Evolutionary conservation across 2,329 filamentous ascomycete species (phyloP).

Genomic region (Thermoascus crustaceus): DNA sequence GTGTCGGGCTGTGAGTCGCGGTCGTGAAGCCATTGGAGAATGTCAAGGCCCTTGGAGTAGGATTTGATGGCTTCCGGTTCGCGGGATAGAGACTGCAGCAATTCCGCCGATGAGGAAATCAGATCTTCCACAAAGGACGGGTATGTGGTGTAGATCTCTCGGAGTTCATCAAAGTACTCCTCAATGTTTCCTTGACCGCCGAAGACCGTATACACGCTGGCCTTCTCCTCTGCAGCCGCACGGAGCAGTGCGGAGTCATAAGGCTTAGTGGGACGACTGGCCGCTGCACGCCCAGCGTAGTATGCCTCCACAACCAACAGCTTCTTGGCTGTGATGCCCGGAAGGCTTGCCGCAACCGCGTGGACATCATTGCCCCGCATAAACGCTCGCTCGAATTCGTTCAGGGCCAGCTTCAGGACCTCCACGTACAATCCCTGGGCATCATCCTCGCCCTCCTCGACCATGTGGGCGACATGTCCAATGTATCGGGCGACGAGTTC

Average conservation of each 20-base stretch:
- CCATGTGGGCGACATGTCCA: slow-evolving; percentile 78
- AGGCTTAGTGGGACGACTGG: slow-evolving; percentile 76
- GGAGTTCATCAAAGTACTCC: slow-evolving; percentile 97
- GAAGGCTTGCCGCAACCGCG: slow-evolving; percentile 72
- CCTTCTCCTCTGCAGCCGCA: slow-evolving; percentile 74
- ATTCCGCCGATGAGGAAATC: slow-evolving; percentile 69
- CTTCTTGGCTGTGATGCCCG: slow-evolving; percentile 90
- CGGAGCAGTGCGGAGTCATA: slow-evolving; percentile 91
- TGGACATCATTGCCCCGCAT: slow-evolving; percentile 95
- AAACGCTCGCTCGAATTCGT: slow-evolving; percentile 94
- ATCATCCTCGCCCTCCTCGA: slow-evolving; percentile 88
- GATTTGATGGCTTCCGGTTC: slow-evolving; percentile 87
- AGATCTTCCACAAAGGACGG: slow-evolving; percentile 83
- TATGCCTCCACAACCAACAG: slow-evolving; percentile 82
- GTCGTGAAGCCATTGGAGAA: slow-evolving; percentile 87
- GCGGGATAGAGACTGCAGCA: slow-evolving; percentile 75
- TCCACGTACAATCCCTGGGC: slow-evolving; percentile 82
- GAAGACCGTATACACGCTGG: slow-evolving; percentile 86
- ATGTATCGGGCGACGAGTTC: slow-evolving; percentile 93
- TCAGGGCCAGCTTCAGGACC: slow-evolving; percentile 82
- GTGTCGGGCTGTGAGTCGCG: slow-evolving; percentile 83
- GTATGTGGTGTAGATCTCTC: slow-evolving; percentile 86
- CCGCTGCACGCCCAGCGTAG: slow-evolving; percentile 77
- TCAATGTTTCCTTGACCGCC: slow-evolving; percentile 98
- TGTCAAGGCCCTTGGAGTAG: slow-evolving; percentile 92